Conservation (phyloP, 768 basidiomycete genomes). For the Trametes coccinea region DNA sequence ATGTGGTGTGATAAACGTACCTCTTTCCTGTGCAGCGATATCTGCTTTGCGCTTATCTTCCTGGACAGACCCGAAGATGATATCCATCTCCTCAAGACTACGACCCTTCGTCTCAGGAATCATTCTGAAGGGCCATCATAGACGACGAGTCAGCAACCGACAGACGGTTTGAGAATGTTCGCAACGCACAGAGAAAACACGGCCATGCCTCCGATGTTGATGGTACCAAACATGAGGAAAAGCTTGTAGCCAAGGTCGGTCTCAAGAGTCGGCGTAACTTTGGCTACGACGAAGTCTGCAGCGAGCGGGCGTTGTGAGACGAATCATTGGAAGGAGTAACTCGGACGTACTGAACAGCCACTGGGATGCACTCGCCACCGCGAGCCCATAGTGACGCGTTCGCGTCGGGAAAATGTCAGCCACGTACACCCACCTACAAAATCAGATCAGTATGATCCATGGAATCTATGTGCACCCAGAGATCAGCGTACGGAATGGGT, state of each 20-base stretch:
- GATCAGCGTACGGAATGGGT: conserved; percentile 44
- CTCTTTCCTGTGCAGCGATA: conserved; percentile 49
- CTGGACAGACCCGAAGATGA: conserved; percentile 59
- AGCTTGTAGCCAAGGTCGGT: conserved; percentile 68
- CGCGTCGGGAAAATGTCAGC: conserved; percentile 87
- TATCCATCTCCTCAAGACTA: conserved; percentile 54
- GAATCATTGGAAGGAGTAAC: not conserved
- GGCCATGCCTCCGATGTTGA: conserved; percentile 75
- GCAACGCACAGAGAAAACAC: conserved; percentile 59
- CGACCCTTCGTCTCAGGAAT: conserved; percentile 46
- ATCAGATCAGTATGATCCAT: not conserved
- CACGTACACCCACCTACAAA: conserved; percentile 45
- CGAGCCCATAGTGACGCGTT: conserved; percentile 78
- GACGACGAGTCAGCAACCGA: not conserved
- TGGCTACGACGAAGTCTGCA: conserved; percentile 71
- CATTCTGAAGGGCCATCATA: conserved; percentile 26
- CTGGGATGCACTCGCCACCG: conserved; percentile 73
- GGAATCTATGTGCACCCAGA: not conserved
- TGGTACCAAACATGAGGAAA: conserved; percentile 74
- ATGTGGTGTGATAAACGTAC: conserved; percentile 8
- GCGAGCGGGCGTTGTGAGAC: not conserved
- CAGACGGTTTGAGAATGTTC: no score
- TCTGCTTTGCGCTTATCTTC: conserved; percentile 53
- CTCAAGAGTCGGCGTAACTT: conserved; percentile 66
- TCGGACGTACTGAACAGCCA: conserved; percentile 73